Percentiles rank a stretch among this genome's conserved stretches.
phyloP scores from a whole-genome alignment of 768 basidiomycete species.

The Kwoniella botswanensis region DNA sequence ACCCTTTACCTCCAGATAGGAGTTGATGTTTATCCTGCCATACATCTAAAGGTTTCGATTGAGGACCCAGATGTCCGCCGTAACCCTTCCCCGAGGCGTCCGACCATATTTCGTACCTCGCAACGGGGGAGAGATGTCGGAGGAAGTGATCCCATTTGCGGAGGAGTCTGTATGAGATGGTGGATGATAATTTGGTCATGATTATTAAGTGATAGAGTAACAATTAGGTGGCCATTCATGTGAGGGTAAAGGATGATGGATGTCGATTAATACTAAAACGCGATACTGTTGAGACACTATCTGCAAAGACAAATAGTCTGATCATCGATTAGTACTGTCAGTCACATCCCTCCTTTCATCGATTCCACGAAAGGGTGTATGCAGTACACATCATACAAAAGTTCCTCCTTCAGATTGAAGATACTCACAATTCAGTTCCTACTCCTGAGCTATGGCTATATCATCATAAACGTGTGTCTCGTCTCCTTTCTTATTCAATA shows the following conservation, averaged over 20 bases:
- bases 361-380: neutral
- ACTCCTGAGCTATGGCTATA: neutral
- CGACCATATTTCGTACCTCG: slow-evolving; percentile 22
- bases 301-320: too few species aligned
- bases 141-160: slow-evolving; percentile 15
- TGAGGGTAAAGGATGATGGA: too few species aligned
- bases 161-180: slow-evolving; percentile 17
- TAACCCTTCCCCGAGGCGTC: slow-evolving; percentile 23
- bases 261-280: too few species aligned
- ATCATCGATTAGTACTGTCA: too few species aligned
- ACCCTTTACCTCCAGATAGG: slow-evolving; percentile 7
- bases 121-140: neutral
- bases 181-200: slow-evolving; percentile 22
- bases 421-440: neutral
- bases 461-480: neutral
- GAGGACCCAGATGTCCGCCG: slow-evolving; percentile 22
- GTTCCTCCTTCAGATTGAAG: neutral
- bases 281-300: too few species aligned
- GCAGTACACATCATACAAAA: neutral
- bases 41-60: slow-evolving; percentile 22
- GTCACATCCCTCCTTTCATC: too few species aligned
- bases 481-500: neutral
- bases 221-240: too few species aligned
- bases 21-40: slow-evolving; percentile 22
- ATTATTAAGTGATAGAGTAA: neutral